phyloP scores from a whole-genome alignment of 1,284 basidiomycete genomes.

The Neolentinus lepideus region DNA sequence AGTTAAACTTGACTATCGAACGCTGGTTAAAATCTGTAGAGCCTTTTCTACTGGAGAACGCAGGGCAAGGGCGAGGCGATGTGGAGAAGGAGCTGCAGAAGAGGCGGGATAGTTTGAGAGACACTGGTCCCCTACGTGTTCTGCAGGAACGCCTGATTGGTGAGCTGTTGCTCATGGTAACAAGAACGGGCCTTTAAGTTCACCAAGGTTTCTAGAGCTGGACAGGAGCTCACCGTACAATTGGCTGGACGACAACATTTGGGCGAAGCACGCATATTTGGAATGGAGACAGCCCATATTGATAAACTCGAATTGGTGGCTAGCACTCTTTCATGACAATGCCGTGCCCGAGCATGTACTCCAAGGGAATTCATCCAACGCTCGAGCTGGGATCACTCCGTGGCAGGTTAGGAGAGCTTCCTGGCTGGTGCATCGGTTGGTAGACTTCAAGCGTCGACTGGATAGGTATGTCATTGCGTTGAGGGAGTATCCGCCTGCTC shows the following conservation, averaged over 20 bases:
- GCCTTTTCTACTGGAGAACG: constrained; percentile 77
- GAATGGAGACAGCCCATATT: constrained; percentile 85
- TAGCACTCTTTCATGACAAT: constrained; percentile 70
- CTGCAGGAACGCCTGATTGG: constrained; percentile 81
- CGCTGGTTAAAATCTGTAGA: constrained; percentile 77
- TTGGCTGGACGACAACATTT: constrained; percentile 95
- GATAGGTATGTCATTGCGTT: constrained; percentile 40
- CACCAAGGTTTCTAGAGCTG: constrained; percentile 46
- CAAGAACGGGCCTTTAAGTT: neutral
- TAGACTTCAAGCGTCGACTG: constrained; percentile 75
- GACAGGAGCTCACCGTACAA: constrained; percentile 84
- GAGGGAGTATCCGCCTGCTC: neutral
- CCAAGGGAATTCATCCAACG: constrained; percentile 20
- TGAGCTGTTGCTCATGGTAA: constrained; percentile 23
- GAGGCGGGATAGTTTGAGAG: constrained; percentile 42
- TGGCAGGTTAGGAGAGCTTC: constrained; percentile 88
- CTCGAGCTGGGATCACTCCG: constrained; percentile 48
- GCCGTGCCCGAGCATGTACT: constrained; percentile 41
- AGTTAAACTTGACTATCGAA: constrained; percentile 70
- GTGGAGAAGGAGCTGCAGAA: constrained; percentile 54
- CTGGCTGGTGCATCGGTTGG: constrained; percentile 72
- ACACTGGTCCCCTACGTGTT: constrained; percentile 10
- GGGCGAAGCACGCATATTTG: constrained; percentile 87
- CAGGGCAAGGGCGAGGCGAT: constrained; percentile 45
- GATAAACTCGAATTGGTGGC: constrained; percentile 97